Percentiles rank a stretch among this genome's conserved stretches.
phyloP scores from a whole-genome alignment of 2,329 filamentous ascomycete genomes.

The Colletotrichum sp. region DNA sequence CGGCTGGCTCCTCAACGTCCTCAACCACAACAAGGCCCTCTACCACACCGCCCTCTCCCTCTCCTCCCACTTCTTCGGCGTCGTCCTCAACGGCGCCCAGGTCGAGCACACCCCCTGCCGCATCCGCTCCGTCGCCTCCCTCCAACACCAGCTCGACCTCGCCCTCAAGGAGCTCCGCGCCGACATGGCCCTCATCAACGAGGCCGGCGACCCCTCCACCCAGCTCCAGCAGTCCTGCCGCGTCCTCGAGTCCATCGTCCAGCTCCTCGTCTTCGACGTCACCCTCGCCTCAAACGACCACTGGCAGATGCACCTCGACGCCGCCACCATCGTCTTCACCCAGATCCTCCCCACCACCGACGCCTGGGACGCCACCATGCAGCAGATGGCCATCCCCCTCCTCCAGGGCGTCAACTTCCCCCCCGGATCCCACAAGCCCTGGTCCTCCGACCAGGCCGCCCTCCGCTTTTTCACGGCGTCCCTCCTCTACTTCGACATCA shows the following conservation, averaged over 20 bases:
- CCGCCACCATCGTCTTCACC: conserved; percentile 53
- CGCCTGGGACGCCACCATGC: conserved; percentile 40
- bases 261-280: conserved; percentile 59
- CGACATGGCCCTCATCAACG: conserved; percentile 42
- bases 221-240: conserved; percentile 38
- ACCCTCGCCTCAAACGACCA: conserved; percentile 49
- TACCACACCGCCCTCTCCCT: conserved; percentile 63
- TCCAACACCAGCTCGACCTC: conserved; percentile 49
- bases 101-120: conserved; percentile 18
- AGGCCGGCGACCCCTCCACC: conserved; percentile 28
- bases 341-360: conserved; percentile 45
- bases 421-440: conserved; percentile 35
- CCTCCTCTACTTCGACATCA: conserved; percentile 54
- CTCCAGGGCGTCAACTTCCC: conserved; percentile 9
- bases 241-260: conserved; percentile 56
- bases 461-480: conserved; percentile 52
- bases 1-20: conserved; percentile 63
- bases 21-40: conserved; percentile 61
- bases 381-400: conserved; percentile 21
- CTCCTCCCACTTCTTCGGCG: conserved; percentile 61
- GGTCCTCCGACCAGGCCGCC: conserved; percentile 50
- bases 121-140: conserved; percentile 29
- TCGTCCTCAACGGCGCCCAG: conserved; percentile 41
- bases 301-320: conserved; percentile 56
- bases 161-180: conserved; percentile 48